These are phyloP conservation scores for Pezicula carpinea DNA, from an alignment of 2,329 filamentous ascomycete species.

Conservation along the genomic window DNA sequence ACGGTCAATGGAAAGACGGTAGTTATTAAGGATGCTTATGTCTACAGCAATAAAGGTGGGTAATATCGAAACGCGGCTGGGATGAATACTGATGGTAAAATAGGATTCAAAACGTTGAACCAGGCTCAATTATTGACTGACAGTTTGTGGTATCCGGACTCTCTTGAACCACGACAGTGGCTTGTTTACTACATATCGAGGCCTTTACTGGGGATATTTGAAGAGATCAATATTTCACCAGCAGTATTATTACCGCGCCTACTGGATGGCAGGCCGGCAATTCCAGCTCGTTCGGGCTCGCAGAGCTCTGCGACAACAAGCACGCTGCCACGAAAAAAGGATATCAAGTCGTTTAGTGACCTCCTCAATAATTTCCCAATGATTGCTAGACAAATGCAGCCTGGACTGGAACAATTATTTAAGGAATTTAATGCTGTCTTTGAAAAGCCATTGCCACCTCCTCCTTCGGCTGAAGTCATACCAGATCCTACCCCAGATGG, in stretches of 20 bases:
- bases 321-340: conserved; percentile 68
- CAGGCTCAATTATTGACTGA: conserved; percentile 86
- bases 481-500: conserved; percentile 55
- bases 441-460: conserved; percentile 76
- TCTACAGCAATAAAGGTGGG: conserved; percentile 94
- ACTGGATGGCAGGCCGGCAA: conserved; percentile 22
- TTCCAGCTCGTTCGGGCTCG: conserved; percentile 13
- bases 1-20: conserved; percentile 91
- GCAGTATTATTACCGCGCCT: conserved; percentile 52
- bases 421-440: conserved; percentile 83
- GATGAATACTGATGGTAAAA: conserved; percentile 20
- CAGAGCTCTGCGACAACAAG: conserved; percentile 12
- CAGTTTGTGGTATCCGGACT: conserved; percentile 81
- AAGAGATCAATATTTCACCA: conserved; percentile 66
- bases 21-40: conserved; percentile 85
- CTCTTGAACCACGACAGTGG: conserved; percentile 88
- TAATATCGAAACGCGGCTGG: conserved; percentile 5
- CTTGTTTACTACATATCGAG: conserved; percentile 93
- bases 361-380: conserved; percentile 88
- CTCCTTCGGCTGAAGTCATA: conserved; percentile 57
- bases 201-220: conserved; percentile 79
- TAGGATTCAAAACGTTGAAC: conserved; percentile 86
- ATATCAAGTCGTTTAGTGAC: conserved; percentile 86
- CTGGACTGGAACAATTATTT: conserved; percentile 83
- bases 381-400: conserved; percentile 94